Evolutionary conservation across 2,329 filamentous ascomycete genomes (phyloP), one percentile per base, ranked within the genome.

Genomic region (Epicoccum nigrum): DNA sequence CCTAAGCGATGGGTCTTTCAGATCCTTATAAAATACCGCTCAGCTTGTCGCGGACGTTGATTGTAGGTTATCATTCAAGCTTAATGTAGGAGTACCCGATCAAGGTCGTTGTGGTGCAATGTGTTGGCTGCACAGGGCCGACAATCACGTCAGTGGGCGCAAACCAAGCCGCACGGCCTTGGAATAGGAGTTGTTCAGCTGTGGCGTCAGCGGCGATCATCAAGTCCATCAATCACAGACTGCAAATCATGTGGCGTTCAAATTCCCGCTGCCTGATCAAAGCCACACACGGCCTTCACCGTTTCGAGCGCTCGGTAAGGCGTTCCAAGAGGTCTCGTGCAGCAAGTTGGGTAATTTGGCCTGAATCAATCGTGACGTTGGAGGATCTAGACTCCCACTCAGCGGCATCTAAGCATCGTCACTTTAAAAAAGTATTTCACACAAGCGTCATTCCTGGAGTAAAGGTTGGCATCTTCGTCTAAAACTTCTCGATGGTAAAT

Each of bases 141-240:
- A 50, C 34, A 60, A 55, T 59, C 62, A 66, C 62, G 50, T 56
- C 53, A 59, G 34, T 53, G 59, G 51, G 54, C 58, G 55, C 49
- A 38, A 37, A 64, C 53, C 56, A 45, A 51, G 49, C 58, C 55
- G 25, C n/a, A 9, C 9, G 44, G 31, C 23, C 30, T 31, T 42
- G 33, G 25, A 42, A 6, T 11, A 28, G 16, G 25, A 42, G 8
- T 11, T 19, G 16, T 33, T 38, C 21, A 40, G 34, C 33, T 39
- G 49, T 54, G 55, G 49, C 55, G 45, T 51, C 49, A 45, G 42
- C 32, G 43, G 40, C n/a, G 45, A 40, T 34, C 17, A 6, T 42
- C 35, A 23, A 27, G 20, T 46, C 43, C 54, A 45, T 40, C 38
- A 52, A 43, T 37, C 51, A 37, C 12, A 34, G 7, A 12, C 23